phyloP scores from a whole-genome alignment of 2,329 filamentous ascomycete genomes.

The Colletotrichum sp. region DNA sequence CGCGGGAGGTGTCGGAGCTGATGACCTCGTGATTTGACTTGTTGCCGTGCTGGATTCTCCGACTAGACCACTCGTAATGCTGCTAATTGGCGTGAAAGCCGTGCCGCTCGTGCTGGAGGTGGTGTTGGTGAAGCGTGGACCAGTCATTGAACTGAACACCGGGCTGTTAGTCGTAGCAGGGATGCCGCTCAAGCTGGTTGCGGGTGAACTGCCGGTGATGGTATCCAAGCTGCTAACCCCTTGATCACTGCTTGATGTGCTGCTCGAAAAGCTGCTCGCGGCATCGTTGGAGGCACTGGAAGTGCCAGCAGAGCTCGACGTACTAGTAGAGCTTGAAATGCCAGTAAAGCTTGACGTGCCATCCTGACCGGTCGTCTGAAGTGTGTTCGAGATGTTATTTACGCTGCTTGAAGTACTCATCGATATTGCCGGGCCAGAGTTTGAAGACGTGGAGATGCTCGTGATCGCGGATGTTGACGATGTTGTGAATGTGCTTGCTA shows the following conservation, averaged over 20 bases:
- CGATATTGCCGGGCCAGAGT: rapidly evolving
- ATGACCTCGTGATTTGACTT: neutral
- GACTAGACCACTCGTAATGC: neutral
- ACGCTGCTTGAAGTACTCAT: neutral
- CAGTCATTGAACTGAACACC: rapidly evolving
- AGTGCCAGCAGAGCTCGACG: neutral
- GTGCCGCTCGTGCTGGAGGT: neutral
- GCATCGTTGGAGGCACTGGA: neutral
- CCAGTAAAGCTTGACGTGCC: neutral
- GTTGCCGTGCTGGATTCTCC: neutral
- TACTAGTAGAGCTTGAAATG: neutral
- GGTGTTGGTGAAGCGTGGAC: neutral
- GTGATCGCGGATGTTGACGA: neutral
- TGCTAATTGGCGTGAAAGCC: neutral
- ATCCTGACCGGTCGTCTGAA: neutral
- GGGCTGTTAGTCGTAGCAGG: neutral
- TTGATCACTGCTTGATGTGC: neutral
- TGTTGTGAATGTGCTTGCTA: neutral
- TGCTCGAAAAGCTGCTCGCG: neutral
- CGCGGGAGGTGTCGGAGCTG: neutral
- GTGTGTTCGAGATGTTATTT: rapidly evolving
- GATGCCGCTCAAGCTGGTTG: neutral
- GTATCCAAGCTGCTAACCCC: neutral
- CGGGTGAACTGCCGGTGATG: neutral
- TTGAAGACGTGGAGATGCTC: neutral